Conservation (phyloP, 441 rosid species). For the Viola pubescens region DNA sequence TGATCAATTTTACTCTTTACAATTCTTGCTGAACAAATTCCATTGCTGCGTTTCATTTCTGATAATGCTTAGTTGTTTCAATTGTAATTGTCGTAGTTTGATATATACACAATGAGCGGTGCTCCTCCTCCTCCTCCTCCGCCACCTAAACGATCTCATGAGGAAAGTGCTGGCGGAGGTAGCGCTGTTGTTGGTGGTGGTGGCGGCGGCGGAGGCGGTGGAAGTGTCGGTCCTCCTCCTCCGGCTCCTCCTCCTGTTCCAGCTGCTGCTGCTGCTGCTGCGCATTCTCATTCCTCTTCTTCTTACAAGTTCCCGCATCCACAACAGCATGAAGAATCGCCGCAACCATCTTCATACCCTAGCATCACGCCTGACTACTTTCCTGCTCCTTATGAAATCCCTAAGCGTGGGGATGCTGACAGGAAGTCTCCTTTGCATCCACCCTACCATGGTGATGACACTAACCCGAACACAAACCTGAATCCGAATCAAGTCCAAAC, state of each 20-base stretch:
- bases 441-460: slow-evolving; percentile 42
- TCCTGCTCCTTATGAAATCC: not conserved
- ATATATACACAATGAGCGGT: slow-evolving; percentile 33
- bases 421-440: slow-evolving; percentile 35
- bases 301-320: slow-evolving; percentile 48
- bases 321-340: not conserved
- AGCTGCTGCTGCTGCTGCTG: slow-evolving; percentile 32
- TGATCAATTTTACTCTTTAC: not conserved
- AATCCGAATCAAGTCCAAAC: slow-evolving; percentile 45
- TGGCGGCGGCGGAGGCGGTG: too few species aligned
- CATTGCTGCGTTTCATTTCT: not conserved
- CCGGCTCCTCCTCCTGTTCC: slow-evolving; percentile 45
- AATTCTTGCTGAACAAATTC: not conserved
- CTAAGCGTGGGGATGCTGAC: slow-evolving; percentile 15
- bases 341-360: not conserved
- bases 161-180: slow-evolving; percentile 29
- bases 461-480: slow-evolving; percentile 41
- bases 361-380: not conserved
- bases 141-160: slow-evolving; percentile 76
- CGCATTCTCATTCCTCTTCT: slow-evolving; percentile 34
- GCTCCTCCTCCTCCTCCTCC: too few species aligned
- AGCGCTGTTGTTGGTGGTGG: too few species aligned
- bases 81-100: too few species aligned
- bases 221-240: slow-evolving; percentile 7
- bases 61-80: not conserved